Evolutionary conservation across 2,329 filamentous ascomycete genomes (phyloP).

Genomic region (Diaporthe vexans): DNA sequence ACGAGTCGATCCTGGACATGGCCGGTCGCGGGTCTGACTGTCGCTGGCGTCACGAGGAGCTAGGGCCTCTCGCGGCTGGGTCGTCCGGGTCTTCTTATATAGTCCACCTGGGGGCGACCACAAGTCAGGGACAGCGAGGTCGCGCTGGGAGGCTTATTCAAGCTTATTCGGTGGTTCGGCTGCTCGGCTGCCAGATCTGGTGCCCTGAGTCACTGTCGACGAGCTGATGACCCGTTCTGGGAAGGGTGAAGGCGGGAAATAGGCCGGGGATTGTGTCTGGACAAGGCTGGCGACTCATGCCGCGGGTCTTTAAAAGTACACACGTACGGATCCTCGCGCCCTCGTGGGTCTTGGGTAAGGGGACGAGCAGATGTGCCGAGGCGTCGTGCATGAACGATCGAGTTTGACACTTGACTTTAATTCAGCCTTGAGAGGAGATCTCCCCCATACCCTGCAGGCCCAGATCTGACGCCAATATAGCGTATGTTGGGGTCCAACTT

Average conservation of each 20-base stretch:
- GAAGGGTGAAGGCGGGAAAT: conserved; percentile 38
- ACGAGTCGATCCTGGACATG: conserved; percentile 53
- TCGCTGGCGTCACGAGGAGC: background rate
- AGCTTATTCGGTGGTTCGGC: conserved; percentile 28
- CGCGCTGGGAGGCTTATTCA: conserved; percentile 31
- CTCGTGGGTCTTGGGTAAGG: conserved; percentile 43
- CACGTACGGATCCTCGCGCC: conserved; percentile 35
- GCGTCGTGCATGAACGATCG: conserved; percentile 33
- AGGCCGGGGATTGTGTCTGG: conserved; percentile 38
- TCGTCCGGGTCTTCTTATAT: conserved; percentile 12
- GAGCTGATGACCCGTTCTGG: conserved; percentile 37
- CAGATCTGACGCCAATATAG: conserved; percentile 37
- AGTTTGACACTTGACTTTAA: conserved; percentile 34
- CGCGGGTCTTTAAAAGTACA: conserved; percentile 36
- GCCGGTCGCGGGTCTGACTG: conserved; percentile 23
- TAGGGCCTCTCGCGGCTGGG: background rate
- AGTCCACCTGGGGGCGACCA: background rate
- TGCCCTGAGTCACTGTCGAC: conserved; percentile 35
- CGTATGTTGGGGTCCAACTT: conserved; percentile 23
- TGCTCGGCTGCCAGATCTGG: conserved; percentile 26
- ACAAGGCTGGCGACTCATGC: conserved; percentile 41
- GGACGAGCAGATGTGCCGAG: conserved; percentile 33
- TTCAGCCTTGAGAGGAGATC: conserved; percentile 35
- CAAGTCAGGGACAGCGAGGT: conserved; percentile 30
- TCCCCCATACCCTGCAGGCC: conserved; percentile 31